A percentile compares a stretch with the other conserved stretches of the same genome.
phyloP scores from a whole-genome alignment of 371 early-diverging fungal species.

The Mucor sp. region DNA sequence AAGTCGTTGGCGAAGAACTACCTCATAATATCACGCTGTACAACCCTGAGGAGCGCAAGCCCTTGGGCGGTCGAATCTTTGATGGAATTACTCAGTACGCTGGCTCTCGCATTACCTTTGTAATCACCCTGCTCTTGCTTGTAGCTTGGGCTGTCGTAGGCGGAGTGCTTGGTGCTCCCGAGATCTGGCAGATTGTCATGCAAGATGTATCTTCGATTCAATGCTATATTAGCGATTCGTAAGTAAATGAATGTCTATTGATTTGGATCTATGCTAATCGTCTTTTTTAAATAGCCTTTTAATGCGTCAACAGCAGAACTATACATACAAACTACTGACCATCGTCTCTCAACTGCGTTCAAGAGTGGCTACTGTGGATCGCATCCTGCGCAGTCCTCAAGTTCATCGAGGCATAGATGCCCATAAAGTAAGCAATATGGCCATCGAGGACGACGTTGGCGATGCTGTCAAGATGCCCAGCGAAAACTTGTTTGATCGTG shows the following conservation, averaged over 20 bases:
- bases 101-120: slow-evolving; percentile 14
- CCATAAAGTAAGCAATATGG: background rate
- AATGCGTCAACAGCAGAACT: slow-evolving; percentile 29
- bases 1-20: background rate
- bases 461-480: slow-evolving; percentile 17
- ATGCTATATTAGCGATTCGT: slow-evolving; percentile 22
- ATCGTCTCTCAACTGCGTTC: slow-evolving; percentile 20
- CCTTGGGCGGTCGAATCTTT: slow-evolving; percentile 9
- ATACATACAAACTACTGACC: slow-evolving; percentile 3
- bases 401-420: too few relatives aligned
- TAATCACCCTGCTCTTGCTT: background rate
- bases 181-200: slow-evolving; percentile 27
- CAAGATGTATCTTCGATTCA: slow-evolving; percentile 26
- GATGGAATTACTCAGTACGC: slow-evolving; percentile 12
- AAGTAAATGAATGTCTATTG: background rate
- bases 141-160: slow-evolving; percentile 19
- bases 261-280: background rate
- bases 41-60: background rate
- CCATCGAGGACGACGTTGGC: slow-evolving; percentile 6
- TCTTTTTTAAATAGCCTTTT: slow-evolving; percentile 5
- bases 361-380: slow-evolving; percentile 3
- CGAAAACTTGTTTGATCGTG: slow-evolving; percentile 16
- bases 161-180: slow-evolving; percentile 13
- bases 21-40: background rate
- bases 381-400: slow-evolving; percentile 1